Conservation (phyloP, 495 filamentous ascomycete genomes). For the Aspergillus sclerotiicarbonarius region DNA sequence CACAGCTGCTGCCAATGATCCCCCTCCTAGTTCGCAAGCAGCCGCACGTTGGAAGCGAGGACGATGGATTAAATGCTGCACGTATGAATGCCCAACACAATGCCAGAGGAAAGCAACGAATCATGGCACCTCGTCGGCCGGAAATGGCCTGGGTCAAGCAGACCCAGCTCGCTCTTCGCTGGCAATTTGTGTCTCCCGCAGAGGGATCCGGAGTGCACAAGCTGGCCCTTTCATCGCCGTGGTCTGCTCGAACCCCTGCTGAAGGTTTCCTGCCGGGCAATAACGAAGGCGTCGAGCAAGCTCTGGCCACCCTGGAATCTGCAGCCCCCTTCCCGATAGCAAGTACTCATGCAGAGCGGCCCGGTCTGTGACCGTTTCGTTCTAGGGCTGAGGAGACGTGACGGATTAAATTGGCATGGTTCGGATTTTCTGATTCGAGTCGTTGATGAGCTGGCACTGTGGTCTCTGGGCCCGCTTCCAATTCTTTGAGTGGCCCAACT, state of each 20-base stretch:
- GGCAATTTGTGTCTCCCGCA: conserved; percentile 22
- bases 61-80: conserved; percentile 21
- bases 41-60: conserved; percentile 4
- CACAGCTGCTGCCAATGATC: neutral
- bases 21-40: conserved; percentile 6
- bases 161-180: conserved; percentile 21
- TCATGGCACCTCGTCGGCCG: conserved; percentile 16
- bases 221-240: conserved; percentile 1
- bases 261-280: conserved; percentile 3
- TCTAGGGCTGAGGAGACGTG: conserved; percentile 19
- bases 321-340: conserved; percentile 15
- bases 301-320: conserved; percentile 15
- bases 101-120: conserved; percentile 32
- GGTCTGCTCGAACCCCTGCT: neutral
- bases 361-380: conserved; percentile 25
- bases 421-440: conserved; percentile 16
- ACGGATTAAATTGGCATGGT: conserved; percentile 7
- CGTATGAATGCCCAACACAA: conserved; percentile 38
- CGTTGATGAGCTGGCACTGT: conserved; percentile 37
- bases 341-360: conserved; percentile 39
- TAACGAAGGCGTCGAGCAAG: conserved; percentile 6
- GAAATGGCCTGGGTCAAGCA: conserved; percentile 14
- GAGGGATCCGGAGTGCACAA: conserved; percentile 5
- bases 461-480: conserved; percentile 22
- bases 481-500: conserved; percentile 17